These are phyloP conservation scores for Kwoniella sp. DNA, from an alignment of 768 basidiomycete species.

Conservation along the genomic window DNA sequence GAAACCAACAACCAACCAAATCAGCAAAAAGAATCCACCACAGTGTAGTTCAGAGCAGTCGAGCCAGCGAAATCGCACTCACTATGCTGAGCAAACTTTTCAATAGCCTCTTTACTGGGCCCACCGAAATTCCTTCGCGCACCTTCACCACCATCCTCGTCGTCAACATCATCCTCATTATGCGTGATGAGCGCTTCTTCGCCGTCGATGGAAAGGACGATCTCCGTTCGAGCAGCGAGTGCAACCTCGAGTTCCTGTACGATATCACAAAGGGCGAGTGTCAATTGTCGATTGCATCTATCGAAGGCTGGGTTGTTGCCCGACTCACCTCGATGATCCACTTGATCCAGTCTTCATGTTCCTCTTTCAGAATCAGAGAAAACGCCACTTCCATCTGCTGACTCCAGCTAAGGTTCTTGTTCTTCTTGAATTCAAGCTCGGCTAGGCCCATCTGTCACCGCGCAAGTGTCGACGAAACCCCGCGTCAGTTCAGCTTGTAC, in stretches of 20 bases:
- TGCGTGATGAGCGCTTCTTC: constrained; percentile 1
- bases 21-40: neutral
- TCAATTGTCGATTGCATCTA: neutral
- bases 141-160: constrained; percentile 40
- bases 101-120: constrained; percentile 70
- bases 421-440: constrained; percentile 81
- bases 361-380: constrained; percentile 69
- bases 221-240: constrained; percentile 53
- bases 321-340: constrained; percentile 77
- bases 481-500: neutral
- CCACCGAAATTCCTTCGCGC: constrained; percentile 43
- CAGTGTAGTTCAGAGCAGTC: too few relatives aligned
- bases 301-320: neutral
- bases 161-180: constrained; percentile 36
- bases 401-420: constrained; percentile 71
- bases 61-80: constrained; percentile 51
- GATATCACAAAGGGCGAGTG: neutral
- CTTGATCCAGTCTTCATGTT: constrained; percentile 66
- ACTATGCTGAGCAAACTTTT: constrained; percentile 77
- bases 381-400: constrained; percentile 87
- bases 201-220: constrained; percentile 56
- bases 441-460: constrained; percentile 41
- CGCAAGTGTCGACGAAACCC: neutral
- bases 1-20: neutral
- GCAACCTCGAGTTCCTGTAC: constrained; percentile 40